Conservation (phyloP, 2,329 filamentous ascomycete species). For the Xylariaceae sp. region DNA sequence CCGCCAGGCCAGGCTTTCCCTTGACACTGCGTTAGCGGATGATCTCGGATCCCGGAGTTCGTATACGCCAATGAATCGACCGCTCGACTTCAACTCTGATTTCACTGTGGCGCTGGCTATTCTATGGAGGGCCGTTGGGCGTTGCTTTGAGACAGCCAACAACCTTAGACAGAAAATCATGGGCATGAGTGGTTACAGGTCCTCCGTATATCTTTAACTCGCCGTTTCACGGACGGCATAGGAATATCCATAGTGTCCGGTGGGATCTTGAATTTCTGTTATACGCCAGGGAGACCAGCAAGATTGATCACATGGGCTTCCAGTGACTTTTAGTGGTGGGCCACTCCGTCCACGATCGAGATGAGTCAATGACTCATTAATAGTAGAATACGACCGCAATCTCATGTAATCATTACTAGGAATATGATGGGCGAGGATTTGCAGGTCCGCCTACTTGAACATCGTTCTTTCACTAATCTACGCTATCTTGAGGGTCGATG, state of each 20-base stretch:
- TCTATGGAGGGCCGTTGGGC: not conserved
- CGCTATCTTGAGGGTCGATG: no score
- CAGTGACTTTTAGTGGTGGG: not conserved
- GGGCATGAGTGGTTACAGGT: not conserved
- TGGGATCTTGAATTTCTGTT: not conserved
- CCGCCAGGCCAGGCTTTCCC: constrained; percentile 2
- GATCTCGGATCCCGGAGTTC: constrained; percentile 27
- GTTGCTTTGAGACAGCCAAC: not conserved
- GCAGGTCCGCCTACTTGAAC: no score
- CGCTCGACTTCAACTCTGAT: not conserved
- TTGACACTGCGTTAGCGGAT: constrained; percentile 21
- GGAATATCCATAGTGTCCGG: not conserved
- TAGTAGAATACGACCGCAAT: not conserved
- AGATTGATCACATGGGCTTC: not conserved
- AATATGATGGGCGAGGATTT: no score
- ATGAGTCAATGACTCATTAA: not conserved
- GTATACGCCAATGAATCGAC: constrained; percentile 22
- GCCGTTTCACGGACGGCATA: not conserved
- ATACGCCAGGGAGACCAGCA: not conserved
- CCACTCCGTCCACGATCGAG: not conserved
- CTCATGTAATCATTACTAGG: not conserved
- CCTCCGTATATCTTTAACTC: not conserved
- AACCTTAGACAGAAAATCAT: not conserved
- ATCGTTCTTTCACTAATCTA: no score
- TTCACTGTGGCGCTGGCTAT: not conserved